phyloP scores from a whole-genome alignment of 2,329 filamentous ascomycete genomes.

The Coniochaeta hoffmannii region DNA sequence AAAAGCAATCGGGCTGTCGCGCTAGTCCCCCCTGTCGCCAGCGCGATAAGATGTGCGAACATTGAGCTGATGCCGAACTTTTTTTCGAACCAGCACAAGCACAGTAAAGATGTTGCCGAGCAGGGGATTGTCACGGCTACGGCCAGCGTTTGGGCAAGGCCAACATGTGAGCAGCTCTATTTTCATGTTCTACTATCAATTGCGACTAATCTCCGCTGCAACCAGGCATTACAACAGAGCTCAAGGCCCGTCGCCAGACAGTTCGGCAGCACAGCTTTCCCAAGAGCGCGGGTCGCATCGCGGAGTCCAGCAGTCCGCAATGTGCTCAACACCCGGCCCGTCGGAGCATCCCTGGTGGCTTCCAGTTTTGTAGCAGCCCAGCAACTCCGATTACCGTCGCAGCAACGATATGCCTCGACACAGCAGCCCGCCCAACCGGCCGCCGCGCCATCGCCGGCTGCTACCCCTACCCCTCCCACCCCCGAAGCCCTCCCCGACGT shows the following conservation, averaged over 20 bases:
- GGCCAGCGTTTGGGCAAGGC: slow-evolving; percentile 5
- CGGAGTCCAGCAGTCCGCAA: slow-evolving; percentile 10
- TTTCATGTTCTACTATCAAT: neutral
- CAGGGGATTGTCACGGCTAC: slow-evolving; percentile 1
- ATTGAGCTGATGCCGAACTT: neutral
- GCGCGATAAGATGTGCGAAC: slow-evolving; percentile 3
- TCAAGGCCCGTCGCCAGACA: slow-evolving; percentile 9
- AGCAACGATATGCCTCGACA: slow-evolving; percentile 20
- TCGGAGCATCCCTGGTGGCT: slow-evolving; percentile 10
- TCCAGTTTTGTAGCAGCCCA: slow-evolving; percentile 10
- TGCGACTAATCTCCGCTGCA: slow-evolving; percentile 7
- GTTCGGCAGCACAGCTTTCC: slow-evolving; percentile 23
- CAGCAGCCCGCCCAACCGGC: slow-evolving; percentile 9
- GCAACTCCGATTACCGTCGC: slow-evolving; percentile 9
- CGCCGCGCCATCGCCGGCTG: neutral
- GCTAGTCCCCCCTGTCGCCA: neutral
- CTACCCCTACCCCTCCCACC: slow-evolving; percentile 5
- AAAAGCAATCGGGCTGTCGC: neutral
- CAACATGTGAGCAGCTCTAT: slow-evolving; percentile 4
- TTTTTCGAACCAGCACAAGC: neutral
- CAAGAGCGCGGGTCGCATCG: slow-evolving; percentile 8
- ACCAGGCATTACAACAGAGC: neutral
- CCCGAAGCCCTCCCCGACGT: slow-evolving; percentile 7
- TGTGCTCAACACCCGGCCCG: neutral
- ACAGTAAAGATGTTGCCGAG: slow-evolving; percentile 1